Percentiles rank a stretch among this genome's conserved stretches.
These are phyloP conservation scores for Helianthus annuus DNA, from an alignment of 129 eudicot genomes.

Conservation along the genomic window HanXRQr2.0-SUNRISE NC_035440.2:142902351-142902850, in stretches of 20 bases:
- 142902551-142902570: conserved; percentile 46
- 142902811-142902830: conserved; percentile 45
- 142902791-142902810: conserved; percentile 40
- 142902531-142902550: conserved; percentile 41
- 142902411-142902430: conserved; percentile 32
- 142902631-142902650: conserved; percentile 66
- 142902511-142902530: conserved; percentile 30
- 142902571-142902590: conserved; percentile 54
- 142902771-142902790: conserved; percentile 41
- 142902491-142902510: conserved; percentile 48
- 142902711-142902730: conserved; percentile 32
- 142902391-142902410: conserved; percentile 23
- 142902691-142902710: conserved; percentile 40
- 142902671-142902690: conserved; percentile 51
- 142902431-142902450: conserved; percentile 37
- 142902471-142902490: conserved; percentile 53
- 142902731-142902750: not conserved
- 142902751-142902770: conserved; percentile 11
- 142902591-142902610: conserved; percentile 67
- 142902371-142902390: conserved; percentile 30
- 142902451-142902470: conserved; percentile 40
- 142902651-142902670: conserved; percentile 61
- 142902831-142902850: conserved; percentile 64
- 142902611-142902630: conserved; percentile 82
- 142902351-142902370: conserved; percentile 34